A percentile compares a stretch with the other conserved stretches of the same genome.
These are phyloP conservation scores for Rhodotorula paludigena DNA, from an alignment of 768 basidiomycete genomes.

Conservation along the genomic window DNA sequence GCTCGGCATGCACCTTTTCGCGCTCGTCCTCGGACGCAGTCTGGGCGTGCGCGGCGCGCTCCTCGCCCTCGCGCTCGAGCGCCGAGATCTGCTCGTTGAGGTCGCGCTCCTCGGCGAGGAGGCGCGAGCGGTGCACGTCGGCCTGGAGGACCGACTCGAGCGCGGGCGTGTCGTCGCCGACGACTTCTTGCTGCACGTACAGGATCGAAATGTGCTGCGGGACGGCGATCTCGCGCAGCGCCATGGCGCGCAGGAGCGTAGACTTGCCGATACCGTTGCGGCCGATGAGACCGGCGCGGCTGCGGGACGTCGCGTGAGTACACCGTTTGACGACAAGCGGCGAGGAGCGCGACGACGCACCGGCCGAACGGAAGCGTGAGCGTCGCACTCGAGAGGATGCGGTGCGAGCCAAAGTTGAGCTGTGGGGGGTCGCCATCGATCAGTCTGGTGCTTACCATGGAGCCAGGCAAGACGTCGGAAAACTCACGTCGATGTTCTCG, in stretches of 20 bases:
- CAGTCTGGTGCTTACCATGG: background rate
- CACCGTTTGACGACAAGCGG: background rate
- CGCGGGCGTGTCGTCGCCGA: constrained; percentile 88
- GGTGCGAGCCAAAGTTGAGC: constrained; percentile 72
- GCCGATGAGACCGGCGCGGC: constrained; percentile 78
- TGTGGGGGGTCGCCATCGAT: background rate
- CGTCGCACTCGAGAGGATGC: constrained; percentile 76
- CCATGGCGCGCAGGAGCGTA: constrained; percentile 86
- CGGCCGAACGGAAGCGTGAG: constrained; percentile 83
- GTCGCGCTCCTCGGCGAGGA: constrained; percentile 73
- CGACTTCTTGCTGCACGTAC: constrained; percentile 96
- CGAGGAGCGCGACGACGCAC: background rate
- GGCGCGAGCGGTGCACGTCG: constrained; percentile 96
- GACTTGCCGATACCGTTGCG: constrained; percentile 96
- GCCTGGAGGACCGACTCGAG: constrained; percentile 95
- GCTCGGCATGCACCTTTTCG: constrained; percentile 30
- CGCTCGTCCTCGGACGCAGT: constrained; percentile 52
- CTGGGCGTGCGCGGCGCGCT: constrained; percentile 8
- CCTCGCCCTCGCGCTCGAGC: constrained; percentile 31
- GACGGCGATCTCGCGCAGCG: constrained; percentile 88
- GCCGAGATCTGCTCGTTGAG: constrained; percentile 65
- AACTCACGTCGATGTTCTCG: constrained; percentile 71
- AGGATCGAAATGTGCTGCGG: constrained; percentile 88
- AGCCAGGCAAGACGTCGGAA: constrained; percentile 54
- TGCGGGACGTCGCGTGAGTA: background rate